Conservation (phyloP, 2,329 filamentous ascomycete species). For the Xylariales sp. region DNA sequence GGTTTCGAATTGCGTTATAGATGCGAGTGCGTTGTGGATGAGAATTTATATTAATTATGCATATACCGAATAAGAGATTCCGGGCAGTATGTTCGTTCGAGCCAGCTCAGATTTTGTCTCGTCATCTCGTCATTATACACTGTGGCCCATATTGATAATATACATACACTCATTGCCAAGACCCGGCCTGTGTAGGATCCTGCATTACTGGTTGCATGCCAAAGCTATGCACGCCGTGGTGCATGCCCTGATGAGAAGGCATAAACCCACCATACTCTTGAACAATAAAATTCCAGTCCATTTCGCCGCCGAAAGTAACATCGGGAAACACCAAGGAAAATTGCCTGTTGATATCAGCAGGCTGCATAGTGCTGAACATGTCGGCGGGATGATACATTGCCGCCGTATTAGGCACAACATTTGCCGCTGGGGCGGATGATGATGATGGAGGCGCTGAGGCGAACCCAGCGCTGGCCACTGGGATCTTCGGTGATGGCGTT, state of each 20-base stretch:
- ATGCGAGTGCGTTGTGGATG: background rate
- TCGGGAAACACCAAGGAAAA: conserved; percentile 49
- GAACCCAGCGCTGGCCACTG: conserved; percentile 42
- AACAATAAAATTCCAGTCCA: conserved; percentile 50
- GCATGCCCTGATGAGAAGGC: conserved; percentile 38
- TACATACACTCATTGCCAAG: conserved; percentile 37
- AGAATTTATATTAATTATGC: conserved; percentile 10
- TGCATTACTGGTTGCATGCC: conserved; percentile 26
- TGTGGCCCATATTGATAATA: conserved; percentile 12
- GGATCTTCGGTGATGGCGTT: conserved; percentile 46
- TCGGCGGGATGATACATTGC: conserved; percentile 42
- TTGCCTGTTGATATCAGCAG: conserved; percentile 45
- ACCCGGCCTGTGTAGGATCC: conserved; percentile 34
- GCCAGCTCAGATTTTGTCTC: conserved; percentile 24
- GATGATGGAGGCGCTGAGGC: conserved; percentile 37
- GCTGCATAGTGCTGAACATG: conserved; percentile 43
- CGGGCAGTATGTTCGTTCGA: conserved; percentile 16
- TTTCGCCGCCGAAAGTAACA: conserved; percentile 49
- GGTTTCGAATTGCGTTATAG: background rate
- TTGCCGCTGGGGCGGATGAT: conserved; percentile 23
- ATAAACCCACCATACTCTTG: conserved; percentile 48
- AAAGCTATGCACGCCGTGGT: conserved; percentile 37
- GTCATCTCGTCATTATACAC: conserved; percentile 32
- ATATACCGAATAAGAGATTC: conserved; percentile 17
- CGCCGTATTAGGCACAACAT: conserved; percentile 36